phyloP scores from a whole-genome alignment of 2,329 filamentous ascomycete genomes.

The Neofusicoccum ribis region DNA sequence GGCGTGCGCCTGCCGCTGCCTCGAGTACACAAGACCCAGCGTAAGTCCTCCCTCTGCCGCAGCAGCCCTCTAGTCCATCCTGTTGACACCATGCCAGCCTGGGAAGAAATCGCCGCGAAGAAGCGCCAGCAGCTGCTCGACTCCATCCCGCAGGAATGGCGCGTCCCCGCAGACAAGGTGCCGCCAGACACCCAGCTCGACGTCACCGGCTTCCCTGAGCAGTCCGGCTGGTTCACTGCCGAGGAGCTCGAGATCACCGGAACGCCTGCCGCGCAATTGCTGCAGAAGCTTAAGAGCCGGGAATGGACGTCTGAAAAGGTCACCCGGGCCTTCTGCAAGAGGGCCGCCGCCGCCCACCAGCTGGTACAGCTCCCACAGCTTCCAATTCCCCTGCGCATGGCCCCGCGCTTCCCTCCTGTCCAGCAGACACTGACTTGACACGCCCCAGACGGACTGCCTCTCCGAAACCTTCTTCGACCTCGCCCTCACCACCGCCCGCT shows the following conservation, averaged over 20 bases:
- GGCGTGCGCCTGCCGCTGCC: not conserved
- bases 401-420: not conserved
- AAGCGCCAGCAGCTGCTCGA: conserved; percentile 31
- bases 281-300: conserved; percentile 42
- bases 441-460: conserved; percentile 58
- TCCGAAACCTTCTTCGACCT: conserved; percentile 59
- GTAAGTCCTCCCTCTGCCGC: not conserved
- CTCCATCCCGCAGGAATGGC: conserved; percentile 20
- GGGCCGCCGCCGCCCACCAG: conserved; percentile 57
- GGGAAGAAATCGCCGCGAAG: conserved; percentile 32
- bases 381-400: not conserved
- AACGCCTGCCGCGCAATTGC: conserved; percentile 41
- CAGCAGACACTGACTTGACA: not conserved
- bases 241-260: conserved; percentile 54
- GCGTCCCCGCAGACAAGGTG: conserved; percentile 41
- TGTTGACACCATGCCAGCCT: conserved; percentile 24
- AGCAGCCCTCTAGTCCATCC: not conserved
- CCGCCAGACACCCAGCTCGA: conserved; percentile 57
- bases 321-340: conserved; percentile 55
- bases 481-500: conserved; percentile 52
- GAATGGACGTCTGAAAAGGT: conserved; percentile 55
- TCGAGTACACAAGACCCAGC: not conserved
- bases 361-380: conserved; percentile 37
- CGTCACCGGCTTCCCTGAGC: conserved; percentile 56
- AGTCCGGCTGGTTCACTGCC: conserved; percentile 60